Evolutionary conservation across 1,284 basidiomycete species (phyloP), one percentile per base, ranked within the genome.

Genomic region (Sporisorium graminicola): DNA sequence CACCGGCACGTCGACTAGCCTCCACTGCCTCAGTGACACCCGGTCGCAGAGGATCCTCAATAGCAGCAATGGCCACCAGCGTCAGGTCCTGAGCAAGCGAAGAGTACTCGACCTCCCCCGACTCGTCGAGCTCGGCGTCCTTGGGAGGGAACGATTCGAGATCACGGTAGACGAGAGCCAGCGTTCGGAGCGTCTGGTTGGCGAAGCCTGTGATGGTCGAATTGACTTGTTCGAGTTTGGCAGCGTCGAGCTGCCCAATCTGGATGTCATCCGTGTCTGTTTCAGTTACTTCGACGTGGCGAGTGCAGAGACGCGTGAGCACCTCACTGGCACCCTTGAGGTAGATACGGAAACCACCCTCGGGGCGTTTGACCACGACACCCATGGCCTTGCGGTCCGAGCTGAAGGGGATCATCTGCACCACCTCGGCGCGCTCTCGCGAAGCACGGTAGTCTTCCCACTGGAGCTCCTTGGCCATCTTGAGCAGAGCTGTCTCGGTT

Each of bases 371-470:
- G 71, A 98, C 89, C 24, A 98, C 94, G 61, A 94, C 93, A 72
- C 93, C 96, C 95, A 98, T 98, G 9, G 94, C 91, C 88, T 99
- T 99, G 79, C 94, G 91, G 79, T 95, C 92, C 78, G 93, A 95
- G 29, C 93, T 94, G 88, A 99, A 98, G 1, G 97, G 96, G 56
- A 97, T 90, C 91, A 96, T 92, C 87, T 96, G 94, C 5, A 94
- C 88, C 49, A 95, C 86, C 22, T 90, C 86, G 29, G 92, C 92
- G 5, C 82, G 78, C 14, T 93, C 91, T 46, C 95, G 89, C 12
- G 90, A 90, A 56, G 88, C 82, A 81, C 89, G 90, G 88, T 94
- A 96, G 80, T 92, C 88, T 9, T 88, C 87, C 95, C 96, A 99
- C 8, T 89, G 88, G 52, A 93, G 90, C 57, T 93, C 91, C 87